Conservation (phyloP, 2,329 filamentous ascomycete species). For the Anthostomella pinea region DNA sequence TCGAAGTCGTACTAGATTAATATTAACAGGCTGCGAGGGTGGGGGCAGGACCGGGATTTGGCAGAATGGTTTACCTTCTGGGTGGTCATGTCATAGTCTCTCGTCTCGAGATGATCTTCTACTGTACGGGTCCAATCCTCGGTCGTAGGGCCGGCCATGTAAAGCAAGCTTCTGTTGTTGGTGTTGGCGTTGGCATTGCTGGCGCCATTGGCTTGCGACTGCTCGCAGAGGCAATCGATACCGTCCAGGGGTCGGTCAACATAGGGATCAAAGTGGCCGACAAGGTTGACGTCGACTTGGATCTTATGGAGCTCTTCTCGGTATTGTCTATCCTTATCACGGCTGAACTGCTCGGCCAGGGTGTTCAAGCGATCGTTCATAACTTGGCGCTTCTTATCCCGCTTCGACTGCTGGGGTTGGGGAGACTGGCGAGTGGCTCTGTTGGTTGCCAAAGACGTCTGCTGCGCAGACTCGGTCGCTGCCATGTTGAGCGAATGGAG, state of each 20-base stretch:
- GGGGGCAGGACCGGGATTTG: neutral
- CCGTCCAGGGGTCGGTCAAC: slow-evolving; percentile 46
- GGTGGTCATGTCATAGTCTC: slow-evolving; percentile 78
- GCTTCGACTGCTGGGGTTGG: slow-evolving; percentile 23
- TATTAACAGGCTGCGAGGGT: slow-evolving; percentile 18
- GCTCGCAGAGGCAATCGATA: slow-evolving; percentile 39
- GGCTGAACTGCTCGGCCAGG: slow-evolving; percentile 73
- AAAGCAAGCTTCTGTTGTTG: slow-evolving; percentile 57
- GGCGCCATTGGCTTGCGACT: slow-evolving; percentile 34
- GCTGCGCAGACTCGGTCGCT: slow-evolving; percentile 18
- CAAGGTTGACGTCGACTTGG: slow-evolving; percentile 46
- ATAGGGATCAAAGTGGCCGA: slow-evolving; percentile 22
- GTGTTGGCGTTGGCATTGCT: slow-evolving; percentile 35
- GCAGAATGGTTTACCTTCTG: slow-evolving; percentile 61
- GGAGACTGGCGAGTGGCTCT: slow-evolving; percentile 20
- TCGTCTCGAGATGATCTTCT: slow-evolving; percentile 82
- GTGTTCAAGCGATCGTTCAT: slow-evolving; percentile 75
- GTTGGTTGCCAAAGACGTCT: slow-evolving; percentile 12
- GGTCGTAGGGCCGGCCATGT: slow-evolving; percentile 81
- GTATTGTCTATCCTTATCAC: slow-evolving; percentile 80
- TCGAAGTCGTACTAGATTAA: slow-evolving; percentile 57
- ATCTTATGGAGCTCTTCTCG: slow-evolving; percentile 86
- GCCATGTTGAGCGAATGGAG: too few relatives aligned
- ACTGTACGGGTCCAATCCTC: slow-evolving; percentile 81
- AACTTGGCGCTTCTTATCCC: slow-evolving; percentile 83